Percentiles rank a stretch among this genome's conserved stretches.
These are phyloP conservation scores for Moringa oleifera DNA, from an alignment of 345 rosid genomes.

Conservation along the genomic window DNA sequence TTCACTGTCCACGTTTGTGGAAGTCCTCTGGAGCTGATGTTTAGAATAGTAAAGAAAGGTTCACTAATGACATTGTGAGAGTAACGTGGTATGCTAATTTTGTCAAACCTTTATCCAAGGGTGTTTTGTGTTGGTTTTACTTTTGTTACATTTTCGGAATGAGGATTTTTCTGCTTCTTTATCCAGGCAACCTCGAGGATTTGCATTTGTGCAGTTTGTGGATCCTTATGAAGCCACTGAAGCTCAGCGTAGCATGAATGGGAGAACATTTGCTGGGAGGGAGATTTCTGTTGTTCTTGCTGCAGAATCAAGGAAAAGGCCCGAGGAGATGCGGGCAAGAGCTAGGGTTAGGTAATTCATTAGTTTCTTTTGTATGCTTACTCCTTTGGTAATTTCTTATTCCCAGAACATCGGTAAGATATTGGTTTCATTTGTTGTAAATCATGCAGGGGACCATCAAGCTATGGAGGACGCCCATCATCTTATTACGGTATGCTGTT, in stretches of 20 bases:
- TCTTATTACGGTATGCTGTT: constrained; percentile 56
- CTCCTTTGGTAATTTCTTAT: neutral
- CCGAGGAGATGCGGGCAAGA: constrained; percentile 93
- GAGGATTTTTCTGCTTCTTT: constrained; percentile 14
- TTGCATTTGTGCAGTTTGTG: constrained; percentile 97
- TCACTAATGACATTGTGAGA: constrained; percentile 23
- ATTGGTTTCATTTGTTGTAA: constrained; percentile 10
- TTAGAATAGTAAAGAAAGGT: constrained; percentile 34
- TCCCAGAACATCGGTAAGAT: neutral
- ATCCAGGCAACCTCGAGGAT: constrained; percentile 87
- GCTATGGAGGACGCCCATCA: constrained; percentile 55
- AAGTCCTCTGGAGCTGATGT: constrained; percentile 36
- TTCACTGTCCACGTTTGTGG: constrained; percentile 37
- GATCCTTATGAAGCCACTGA: constrained; percentile 81
- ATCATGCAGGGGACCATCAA: constrained; percentile 55
- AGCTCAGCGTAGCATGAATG: constrained; percentile 90
- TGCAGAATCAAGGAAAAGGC: constrained; percentile 90
- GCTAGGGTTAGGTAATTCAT: constrained; percentile 47
- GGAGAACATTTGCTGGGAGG: constrained; percentile 78
- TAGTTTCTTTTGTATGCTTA: neutral
- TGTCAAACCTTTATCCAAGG: constrained; percentile 4
- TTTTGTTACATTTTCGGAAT: constrained; percentile 13
- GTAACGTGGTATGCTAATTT: constrained; percentile 20
- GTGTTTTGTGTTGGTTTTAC: constrained; percentile 10
- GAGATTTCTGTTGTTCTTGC: constrained; percentile 89